Evolutionary conservation across 139 green algal genomes (phyloP), one percentile per base, ranked within the genome.

Genomic region (Zygnema cylindricum): DNA sequence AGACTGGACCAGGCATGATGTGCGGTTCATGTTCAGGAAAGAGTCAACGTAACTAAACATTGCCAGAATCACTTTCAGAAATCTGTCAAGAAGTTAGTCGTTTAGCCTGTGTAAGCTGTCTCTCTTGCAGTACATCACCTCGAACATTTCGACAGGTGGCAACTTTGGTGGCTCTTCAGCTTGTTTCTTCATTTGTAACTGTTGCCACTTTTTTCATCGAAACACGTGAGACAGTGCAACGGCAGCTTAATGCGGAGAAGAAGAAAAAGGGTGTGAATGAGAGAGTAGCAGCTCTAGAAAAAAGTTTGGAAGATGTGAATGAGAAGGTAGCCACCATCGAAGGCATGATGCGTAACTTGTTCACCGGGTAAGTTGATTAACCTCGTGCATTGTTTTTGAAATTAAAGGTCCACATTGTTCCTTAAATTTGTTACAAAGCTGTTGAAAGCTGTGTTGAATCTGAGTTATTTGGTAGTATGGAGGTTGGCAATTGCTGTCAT

Each of bases 281-380:
- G 32, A 88, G 84, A 36, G 77, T 75, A 33, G 49, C 39, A 33
- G 33, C 69, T 43, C 55, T 92, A 73, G 76, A 21, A 11, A 35
- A 71, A 83, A 69, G 36, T 41, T 25, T 92, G 77, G 33, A 55
- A n/a, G 88, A 90, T 40, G 71, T 57, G 2, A 84, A 92, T 41
- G 55, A 32, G 33, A 77, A 91, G 35, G 78, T 87, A 30, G 73
- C 84, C 0, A 35, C n/a, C 54, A 22, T 87, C 1, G 84, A 92
- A 43, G 83, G 63, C 43, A 81, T 92, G 85, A 91, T 92, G 83
- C 36, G 82, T 0, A 79, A 86, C 11, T 49, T 91, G 38, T 89
- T 92, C 76, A 92, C 33, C 11, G 83, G 88, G 88, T 91, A 32
- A 69, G 77, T n/a, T n/a, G n/a, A n/a, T n/a, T n/a, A n/a, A n/a